phyloP scores from a whole-genome alignment of 495 filamentous ascomycete species.

The Aspergillus bridgeri region DNA sequence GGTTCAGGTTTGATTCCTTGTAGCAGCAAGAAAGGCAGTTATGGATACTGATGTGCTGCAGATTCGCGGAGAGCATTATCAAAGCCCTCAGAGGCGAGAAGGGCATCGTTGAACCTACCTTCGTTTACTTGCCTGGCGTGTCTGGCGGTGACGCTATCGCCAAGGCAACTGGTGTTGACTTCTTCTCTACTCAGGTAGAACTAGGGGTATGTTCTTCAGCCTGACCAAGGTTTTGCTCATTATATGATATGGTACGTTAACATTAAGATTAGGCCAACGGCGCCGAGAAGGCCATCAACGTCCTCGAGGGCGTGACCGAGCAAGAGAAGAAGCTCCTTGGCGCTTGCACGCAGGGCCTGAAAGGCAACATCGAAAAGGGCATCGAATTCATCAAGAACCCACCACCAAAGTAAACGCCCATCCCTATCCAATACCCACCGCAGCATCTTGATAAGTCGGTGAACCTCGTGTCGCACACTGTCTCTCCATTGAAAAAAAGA shows the following conservation, averaged over 20 bases:
- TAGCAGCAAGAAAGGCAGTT: neutral
- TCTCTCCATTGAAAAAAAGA: constrained; percentile 14
- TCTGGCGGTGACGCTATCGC: constrained; percentile 78
- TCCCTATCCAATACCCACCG: constrained; percentile 19
- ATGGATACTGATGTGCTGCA: constrained; percentile 35
- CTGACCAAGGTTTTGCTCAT: neutral
- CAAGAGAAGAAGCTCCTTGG: constrained; percentile 85
- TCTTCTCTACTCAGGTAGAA: constrained; percentile 93
- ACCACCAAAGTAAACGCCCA: constrained; percentile 62
- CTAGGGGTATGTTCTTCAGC: constrained; percentile 70
- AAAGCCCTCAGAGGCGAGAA: constrained; percentile 84
- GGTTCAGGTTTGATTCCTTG: constrained; percentile 66
- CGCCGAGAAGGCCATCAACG: constrained; percentile 76
- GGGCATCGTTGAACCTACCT: constrained; percentile 90
- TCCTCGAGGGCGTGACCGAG: constrained; percentile 67
- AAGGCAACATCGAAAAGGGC: constrained; percentile 92
- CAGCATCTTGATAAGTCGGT: constrained; percentile 15
- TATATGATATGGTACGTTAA: constrained; percentile 2
- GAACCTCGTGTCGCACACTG: constrained; percentile 15
- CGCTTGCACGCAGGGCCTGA: constrained; percentile 66
- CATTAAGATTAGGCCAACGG: constrained; percentile 62
- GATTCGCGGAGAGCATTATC: constrained; percentile 89
- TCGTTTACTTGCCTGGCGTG: constrained; percentile 88
- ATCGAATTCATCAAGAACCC: constrained; percentile 84
- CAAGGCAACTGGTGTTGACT: constrained; percentile 81